Conservation (phyloP, 2,329 filamentous ascomycete species). For the Colletotrichum horii region DNA sequence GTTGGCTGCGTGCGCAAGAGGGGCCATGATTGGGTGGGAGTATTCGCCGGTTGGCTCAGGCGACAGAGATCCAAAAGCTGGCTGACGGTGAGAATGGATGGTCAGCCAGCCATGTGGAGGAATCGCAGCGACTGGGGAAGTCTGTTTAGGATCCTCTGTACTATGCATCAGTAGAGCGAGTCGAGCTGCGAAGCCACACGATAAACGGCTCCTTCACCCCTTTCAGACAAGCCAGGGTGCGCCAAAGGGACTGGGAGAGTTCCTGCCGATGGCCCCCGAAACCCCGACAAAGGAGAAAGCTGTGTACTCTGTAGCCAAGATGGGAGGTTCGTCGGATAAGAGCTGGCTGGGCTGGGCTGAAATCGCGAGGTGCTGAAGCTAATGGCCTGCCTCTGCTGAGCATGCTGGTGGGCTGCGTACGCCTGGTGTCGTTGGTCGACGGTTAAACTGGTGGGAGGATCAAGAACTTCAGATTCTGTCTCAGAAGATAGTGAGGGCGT, state of each 20-base stretch:
- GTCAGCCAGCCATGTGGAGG: slow-evolving; percentile 14
- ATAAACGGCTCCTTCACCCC: slow-evolving; percentile 6
- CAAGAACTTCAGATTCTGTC: neutral
- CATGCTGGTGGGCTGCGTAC: neutral
- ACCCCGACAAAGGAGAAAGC: neutral
- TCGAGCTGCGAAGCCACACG: slow-evolving; percentile 6
- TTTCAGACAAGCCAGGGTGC: neutral
- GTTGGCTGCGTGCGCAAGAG: neutral
- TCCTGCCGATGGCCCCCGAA: neutral
- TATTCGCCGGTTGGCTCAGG: neutral
- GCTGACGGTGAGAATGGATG: neutral
- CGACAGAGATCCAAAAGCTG: neutral
- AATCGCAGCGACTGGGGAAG: neutral
- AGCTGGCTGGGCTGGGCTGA: slow-evolving; percentile 12
- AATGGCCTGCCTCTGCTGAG: neutral
- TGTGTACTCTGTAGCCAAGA: neutral
- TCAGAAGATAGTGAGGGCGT: slow-evolving; percentile 12
- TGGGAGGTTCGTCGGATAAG: neutral
- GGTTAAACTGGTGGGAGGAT: slow-evolving; percentile 7
- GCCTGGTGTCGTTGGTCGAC: neutral
- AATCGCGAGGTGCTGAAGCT: neutral
- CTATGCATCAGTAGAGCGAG: neutral
- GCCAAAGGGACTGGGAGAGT: neutral
- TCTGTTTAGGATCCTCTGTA: neutral
- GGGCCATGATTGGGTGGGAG: neutral